These are phyloP conservation scores for Candida mesenterica DNA, from an alignment of 1,139 yeast species.

Conservation along the genomic window DNA sequence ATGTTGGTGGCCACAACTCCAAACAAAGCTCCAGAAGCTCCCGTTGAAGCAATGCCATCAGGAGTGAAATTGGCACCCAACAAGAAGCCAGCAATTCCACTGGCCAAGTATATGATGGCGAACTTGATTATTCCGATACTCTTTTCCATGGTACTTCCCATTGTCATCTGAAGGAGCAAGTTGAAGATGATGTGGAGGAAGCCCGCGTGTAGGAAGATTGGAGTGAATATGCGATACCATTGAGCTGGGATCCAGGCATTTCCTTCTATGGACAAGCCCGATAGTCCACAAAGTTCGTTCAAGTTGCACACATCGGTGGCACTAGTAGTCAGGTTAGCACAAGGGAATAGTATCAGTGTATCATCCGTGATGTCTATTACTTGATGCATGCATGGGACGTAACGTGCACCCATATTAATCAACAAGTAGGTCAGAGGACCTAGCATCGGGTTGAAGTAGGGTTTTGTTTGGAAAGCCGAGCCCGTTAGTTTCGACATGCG, in stretches of 20 bases:
- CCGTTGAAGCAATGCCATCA: constrained; percentile 66
- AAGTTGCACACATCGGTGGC: constrained; percentile 58
- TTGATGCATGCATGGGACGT: constrained; percentile 68
- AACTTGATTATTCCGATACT: constrained; percentile 57
- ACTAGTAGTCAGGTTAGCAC: constrained; percentile 63
- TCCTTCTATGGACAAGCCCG: constrained; percentile 37
- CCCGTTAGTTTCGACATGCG: constrained; percentile 63
- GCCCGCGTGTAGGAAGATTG: constrained; percentile 78
- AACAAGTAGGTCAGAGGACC: constrained; percentile 74
- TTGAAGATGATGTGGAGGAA: constrained; percentile 68
- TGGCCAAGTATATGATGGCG: constrained; percentile 53
- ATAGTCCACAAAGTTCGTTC: constrained; percentile 61
- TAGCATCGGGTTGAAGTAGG: constrained; percentile 75
- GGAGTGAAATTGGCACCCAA: constrained; percentile 75
- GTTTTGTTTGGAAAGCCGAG: constrained; percentile 65
- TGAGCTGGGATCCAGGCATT: constrained; percentile 50
- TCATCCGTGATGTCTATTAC: constrained; percentile 53
- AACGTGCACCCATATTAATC: constrained; percentile 71
- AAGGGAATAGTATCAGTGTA: constrained; percentile 52
- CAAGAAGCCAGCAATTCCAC: constrained; percentile 69
- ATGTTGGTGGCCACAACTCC: constrained; percentile 68
- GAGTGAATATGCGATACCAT: constrained; percentile 69
- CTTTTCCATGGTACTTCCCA: constrained; percentile 65
- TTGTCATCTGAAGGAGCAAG: constrained; percentile 55
- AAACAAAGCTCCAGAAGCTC: constrained; percentile 75